Base-by-base conservation (phyloP, 2,329 filamentous ascomycete genomes). In the Sclerotinia subarctica region DNA sequence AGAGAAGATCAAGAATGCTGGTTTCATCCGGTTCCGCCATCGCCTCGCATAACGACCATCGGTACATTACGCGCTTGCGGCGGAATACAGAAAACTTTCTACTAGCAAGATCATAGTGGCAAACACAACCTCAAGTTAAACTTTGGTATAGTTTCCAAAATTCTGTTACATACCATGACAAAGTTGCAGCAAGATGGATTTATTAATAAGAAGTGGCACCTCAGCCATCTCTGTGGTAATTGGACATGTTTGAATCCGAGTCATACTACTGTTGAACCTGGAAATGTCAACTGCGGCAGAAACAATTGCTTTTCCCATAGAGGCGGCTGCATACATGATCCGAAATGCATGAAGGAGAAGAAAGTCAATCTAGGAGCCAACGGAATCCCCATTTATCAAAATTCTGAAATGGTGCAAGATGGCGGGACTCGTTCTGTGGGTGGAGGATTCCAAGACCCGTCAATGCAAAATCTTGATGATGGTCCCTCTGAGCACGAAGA, bases 181-280 rank as follows among this genome's bases (percentile, higher is more conserved):
- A 66, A 68, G 13, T 63, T 71, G 26, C 74, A 78, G 54, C 72
- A 72, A 64, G 71, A 75, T 49, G 75, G 76, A 0, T 76, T 71
- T 32, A 70, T 77, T 49, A 69, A 74, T 44, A 68, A 74, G 5
- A 58, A 69, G 46, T 77, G 76, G 76, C 73, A 76, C 56, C 58
- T 75, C 2, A 76, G 74, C 53, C 76, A 78, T 66, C 70, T 77
- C 0, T 78, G 76, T 64, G 76, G 76, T 0, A 78, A 78, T 47
- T 78, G 76, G 75, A 75, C 71, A 4, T 78, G 77, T 53, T 66
- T 74, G 19, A 78, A 78, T 58, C 68, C 73, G 2, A 44, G 51
- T 19, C 77, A 78, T 68, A 70, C 73, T 0, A 75, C 72, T 1
- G 69, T 77, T 15, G 76, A 78, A 64, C 66, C 71, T 3, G 72